Conservation (phyloP, 78 protist species). For the Emiliania huxleyi region DNA sequence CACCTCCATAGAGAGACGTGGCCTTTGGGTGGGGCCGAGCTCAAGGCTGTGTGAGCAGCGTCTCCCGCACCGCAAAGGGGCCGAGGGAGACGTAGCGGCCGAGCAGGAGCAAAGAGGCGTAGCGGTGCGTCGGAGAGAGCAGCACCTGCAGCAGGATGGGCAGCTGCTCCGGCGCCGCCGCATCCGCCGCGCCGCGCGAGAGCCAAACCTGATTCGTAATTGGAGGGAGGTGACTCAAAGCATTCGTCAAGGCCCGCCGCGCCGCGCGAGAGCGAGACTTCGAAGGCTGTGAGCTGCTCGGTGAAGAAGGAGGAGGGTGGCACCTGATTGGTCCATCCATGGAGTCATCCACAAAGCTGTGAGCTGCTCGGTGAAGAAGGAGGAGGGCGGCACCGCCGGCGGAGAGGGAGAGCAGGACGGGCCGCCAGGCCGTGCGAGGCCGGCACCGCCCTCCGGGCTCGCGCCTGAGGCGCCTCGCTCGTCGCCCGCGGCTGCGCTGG, state of each 20-base stretch:
- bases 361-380: slow-evolving; percentile 90
- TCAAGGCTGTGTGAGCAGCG: too few species aligned
- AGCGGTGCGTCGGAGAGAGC: slow-evolving; percentile 84
- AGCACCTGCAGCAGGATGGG: slow-evolving; percentile 94
- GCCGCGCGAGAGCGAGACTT: slow-evolving; percentile 91
- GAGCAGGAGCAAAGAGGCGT: slow-evolving; percentile 87
- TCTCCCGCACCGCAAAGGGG: slow-evolving; percentile 90
- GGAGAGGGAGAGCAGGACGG: too few species aligned
- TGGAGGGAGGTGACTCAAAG: too few species aligned
- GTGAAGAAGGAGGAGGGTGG: slow-evolving; percentile 74
- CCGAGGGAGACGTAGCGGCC: slow-evolving; percentile 89
- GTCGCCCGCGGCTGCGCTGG: too few species aligned
- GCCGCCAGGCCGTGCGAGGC: too few species aligned
- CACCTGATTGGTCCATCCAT: too few species aligned
- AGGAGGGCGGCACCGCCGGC: slow-evolving; percentile 16
- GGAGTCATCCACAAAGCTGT: too few species aligned
- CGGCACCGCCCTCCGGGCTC: too few species aligned
- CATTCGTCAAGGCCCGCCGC: too few species aligned
- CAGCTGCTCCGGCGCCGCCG: slow-evolving; percentile 85
- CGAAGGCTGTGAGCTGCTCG: slow-evolving; percentile 92
- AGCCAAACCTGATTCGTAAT: too few species aligned
- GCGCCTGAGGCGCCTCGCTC: too few species aligned
- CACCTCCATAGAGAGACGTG: slow-evolving; percentile 80
- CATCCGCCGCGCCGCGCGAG: slow-evolving; percentile 33
- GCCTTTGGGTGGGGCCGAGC: not conserved